Evolutionary conservation across 176 grass and related monocot species (phyloP), one percentile per base, ranked within the genome.

Genomic region (Avena insularis): DNA sequence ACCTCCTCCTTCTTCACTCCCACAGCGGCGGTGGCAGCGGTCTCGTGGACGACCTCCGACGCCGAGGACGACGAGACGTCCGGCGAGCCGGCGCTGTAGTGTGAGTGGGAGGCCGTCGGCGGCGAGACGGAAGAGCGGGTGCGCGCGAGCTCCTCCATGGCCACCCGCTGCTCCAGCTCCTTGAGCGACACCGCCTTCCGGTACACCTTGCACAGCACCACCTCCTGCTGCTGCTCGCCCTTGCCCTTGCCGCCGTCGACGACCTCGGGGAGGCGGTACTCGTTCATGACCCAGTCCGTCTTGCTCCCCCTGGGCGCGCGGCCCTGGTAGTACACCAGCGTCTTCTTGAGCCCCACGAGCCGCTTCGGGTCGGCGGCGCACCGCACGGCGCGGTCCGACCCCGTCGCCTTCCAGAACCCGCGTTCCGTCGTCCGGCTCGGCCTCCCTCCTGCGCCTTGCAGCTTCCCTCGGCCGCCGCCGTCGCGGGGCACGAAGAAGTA

Each of bases 221-320:
- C 93, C 19, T 91, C 92, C 93, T 97, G 92, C 78, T 75, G 71
- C 43, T 76, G 72, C 21, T 53, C 46, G 47, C 10, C 60, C 60
- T 23, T 25, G 46, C n/a, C 38, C 0, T 0, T 1, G 5, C 38
- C 38, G 38, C 38, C 21, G 71, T 6, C 21, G 10, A n/a, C 21
- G 20, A 2, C 70, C 7, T 90, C 89, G 19, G 97, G 97, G 65
- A 98, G 88, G 15, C 97, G 90, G 83, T 98, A 98, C 85, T 98
- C 97, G 71, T 98, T 98, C 97, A 98, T 98, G 77, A 98, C 89
- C 97, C 97, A 98, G 55, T 96, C 90, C 1, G 97, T 98, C 90
- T 94, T 96, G 61, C 85, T 85, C 79, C 97, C 97, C 0, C 94
- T 86, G 0, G 97, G 97, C 5, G 97, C 97, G 11, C 97, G 92